Conservation (phyloP, 768 basidiomycete genomes). For the Hebeloma cylindrosporum region DNA sequence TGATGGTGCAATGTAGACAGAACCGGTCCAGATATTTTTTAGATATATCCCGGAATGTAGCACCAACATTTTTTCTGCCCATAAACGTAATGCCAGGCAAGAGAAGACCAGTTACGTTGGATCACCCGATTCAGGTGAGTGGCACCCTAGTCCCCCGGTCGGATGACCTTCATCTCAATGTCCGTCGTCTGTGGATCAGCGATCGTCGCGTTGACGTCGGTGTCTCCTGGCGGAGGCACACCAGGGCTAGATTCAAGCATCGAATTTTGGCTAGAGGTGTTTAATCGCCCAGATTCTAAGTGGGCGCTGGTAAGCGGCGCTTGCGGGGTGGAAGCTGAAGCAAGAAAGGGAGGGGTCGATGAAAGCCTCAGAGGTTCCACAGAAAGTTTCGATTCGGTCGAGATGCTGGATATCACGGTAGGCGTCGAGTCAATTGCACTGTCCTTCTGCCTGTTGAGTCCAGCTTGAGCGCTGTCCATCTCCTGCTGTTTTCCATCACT, state of each 20-base stretch:
- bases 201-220: conserved; percentile 5
- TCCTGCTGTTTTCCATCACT: conserved; percentile 7
- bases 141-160: neutral
- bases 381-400: too few relatives aligned
- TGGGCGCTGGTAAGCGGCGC: too few relatives aligned
- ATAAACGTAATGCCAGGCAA: neutral
- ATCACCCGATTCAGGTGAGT: neutral
- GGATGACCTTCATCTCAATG: conserved; percentile 11
- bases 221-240: conserved; percentile 4
- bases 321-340: too few relatives aligned
- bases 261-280: too few relatives aligned
- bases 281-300: too few relatives aligned
- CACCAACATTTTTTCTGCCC: neutral
- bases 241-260: too few relatives aligned
- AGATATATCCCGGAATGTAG: conserved; percentile 2
- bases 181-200: conserved; percentile 5
- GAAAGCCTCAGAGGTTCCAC: too few relatives aligned
- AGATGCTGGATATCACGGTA: neutral
- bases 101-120: neutral
- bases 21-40: neutral
- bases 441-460: neutral
- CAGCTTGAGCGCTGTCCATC: conserved; percentile 10
- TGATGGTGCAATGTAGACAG: neutral
- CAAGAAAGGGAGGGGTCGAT: too few relatives aligned
- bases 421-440: neutral